A percentile compares a stretch with the other conserved stretches of the same genome.
phyloP scores from a whole-genome alignment of 2,329 filamentous ascomycete species.

The Ophiostoma quercus region DNA sequence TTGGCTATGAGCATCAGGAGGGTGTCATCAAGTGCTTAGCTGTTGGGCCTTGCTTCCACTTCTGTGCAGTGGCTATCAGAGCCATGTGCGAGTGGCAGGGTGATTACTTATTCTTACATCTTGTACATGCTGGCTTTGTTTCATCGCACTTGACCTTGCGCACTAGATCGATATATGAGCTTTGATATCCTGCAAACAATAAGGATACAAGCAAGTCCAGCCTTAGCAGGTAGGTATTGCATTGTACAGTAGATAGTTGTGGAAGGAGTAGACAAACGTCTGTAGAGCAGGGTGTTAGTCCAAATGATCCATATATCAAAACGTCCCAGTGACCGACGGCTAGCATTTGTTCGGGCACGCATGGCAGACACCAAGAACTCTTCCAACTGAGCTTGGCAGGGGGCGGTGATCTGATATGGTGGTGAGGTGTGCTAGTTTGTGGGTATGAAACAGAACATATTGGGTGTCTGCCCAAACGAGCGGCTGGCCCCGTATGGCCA shows the following conservation, averaged over 20 bases:
- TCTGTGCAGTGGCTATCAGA: background rate
- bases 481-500: background rate
- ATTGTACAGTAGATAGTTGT: background rate
- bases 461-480: background rate
- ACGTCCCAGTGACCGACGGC: background rate
- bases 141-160: slow-evolving; percentile 26
- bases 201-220: background rate
- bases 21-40: background rate
- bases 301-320: background rate
- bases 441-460: background rate
- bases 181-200: background rate
- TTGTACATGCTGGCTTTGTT: slow-evolving; percentile 20
- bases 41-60: background rate
- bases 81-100: no score
- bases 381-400: background rate
- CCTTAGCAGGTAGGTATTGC: background rate
- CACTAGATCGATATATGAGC: slow-evolving; percentile 13
- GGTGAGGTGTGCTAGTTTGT: background rate
- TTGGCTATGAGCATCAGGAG: background rate
- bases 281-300: background rate
- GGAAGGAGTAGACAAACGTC: background rate
- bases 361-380: background rate
- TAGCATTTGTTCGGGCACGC: background rate
- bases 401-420: background rate
- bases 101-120: slow-evolving; percentile 19